phyloP scores from a whole-genome alignment of 2,329 filamentous ascomycete species.

The Hymenoscyphus occultus region DNA sequence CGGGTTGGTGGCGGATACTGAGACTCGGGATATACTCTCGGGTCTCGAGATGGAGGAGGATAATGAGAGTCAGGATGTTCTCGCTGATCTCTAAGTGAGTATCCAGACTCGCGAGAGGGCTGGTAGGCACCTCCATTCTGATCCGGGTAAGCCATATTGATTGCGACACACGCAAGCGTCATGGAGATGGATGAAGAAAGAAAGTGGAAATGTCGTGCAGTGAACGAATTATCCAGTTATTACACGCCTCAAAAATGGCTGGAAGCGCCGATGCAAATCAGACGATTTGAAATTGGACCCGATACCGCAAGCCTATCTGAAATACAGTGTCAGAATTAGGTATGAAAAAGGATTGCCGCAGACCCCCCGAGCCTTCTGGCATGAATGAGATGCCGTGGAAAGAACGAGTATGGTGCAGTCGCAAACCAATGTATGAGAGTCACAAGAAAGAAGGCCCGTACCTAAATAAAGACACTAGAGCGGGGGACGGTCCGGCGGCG shows the following conservation, averaged over 20 bases:
- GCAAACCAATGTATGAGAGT: not conserved
- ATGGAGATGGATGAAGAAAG: conserved; percentile 3
- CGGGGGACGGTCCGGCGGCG: conserved; percentile 22
- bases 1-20: not conserved
- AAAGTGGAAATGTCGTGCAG: not conserved
- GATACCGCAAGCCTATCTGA: not conserved
- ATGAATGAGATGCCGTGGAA: not conserved
- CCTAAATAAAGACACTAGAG: conserved; percentile 7
- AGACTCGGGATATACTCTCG: not conserved
- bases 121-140: conserved; percentile 32
- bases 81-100: not conserved
- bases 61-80: not conserved
- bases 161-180: conserved; percentile 22
- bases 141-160: conserved; percentile 35
- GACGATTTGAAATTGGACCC: not conserved
- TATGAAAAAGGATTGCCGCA: not conserved
- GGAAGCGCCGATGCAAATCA: not conserved
- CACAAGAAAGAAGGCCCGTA: not conserved
- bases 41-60: not conserved
- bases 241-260: not conserved
- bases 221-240: not conserved
- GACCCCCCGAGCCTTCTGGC: not conserved
- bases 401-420: not conserved
- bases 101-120: conserved; percentile 21
- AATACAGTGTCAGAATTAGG: not conserved